phyloP scores from a whole-genome alignment of 352 stramenopile genomes.

The Phytophthora gonapodyides region DNA sequence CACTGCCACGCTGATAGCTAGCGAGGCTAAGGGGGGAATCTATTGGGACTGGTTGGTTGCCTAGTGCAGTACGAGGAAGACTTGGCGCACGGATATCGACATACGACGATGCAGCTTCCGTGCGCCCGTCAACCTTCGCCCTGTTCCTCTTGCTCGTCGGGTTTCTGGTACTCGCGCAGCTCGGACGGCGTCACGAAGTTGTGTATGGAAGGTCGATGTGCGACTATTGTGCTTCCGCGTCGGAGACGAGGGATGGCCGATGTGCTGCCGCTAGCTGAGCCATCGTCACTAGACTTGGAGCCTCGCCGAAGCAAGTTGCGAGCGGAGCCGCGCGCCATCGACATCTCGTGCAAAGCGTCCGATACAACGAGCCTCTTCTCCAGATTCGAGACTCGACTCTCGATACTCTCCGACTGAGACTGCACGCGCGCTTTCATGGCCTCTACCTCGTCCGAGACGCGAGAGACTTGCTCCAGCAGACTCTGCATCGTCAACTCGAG shows the following conservation, averaged over 20 bases:
- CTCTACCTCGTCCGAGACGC: constrained; percentile 63
- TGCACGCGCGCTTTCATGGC: constrained; percentile 50
- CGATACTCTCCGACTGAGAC: constrained; percentile 46
- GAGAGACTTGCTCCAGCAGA: constrained; percentile 56
- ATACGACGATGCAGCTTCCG: constrained; percentile 6
- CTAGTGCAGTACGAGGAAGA: neutral
- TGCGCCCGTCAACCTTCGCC: constrained; percentile 23
- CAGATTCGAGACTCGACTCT: constrained; percentile 44
- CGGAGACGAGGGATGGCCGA: constrained; percentile 1
- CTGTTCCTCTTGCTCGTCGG: constrained; percentile 19
- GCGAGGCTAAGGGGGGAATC: constrained; percentile 15
- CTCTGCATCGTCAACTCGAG: constrained; percentile 59
- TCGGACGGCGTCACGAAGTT: constrained; percentile 66
- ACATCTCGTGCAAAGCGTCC: constrained; percentile 59
- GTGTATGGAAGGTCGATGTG: constrained; percentile 52
- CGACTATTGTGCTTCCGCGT: constrained; percentile 12
- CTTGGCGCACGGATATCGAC: constrained; percentile 22
- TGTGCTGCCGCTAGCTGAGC: constrained; percentile 11
- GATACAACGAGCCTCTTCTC: constrained; percentile 53
- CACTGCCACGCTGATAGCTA: constrained; percentile 40
- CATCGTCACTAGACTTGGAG: constrained; percentile 17
- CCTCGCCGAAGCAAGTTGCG: constrained; percentile 24
- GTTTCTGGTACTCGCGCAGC: constrained; percentile 59
- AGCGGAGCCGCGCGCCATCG: constrained; percentile 23
- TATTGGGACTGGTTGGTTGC: constrained; percentile 20